Conservation (phyloP, 1,284 basidiomycete species). For the Austropuccinia psidii region DNA sequence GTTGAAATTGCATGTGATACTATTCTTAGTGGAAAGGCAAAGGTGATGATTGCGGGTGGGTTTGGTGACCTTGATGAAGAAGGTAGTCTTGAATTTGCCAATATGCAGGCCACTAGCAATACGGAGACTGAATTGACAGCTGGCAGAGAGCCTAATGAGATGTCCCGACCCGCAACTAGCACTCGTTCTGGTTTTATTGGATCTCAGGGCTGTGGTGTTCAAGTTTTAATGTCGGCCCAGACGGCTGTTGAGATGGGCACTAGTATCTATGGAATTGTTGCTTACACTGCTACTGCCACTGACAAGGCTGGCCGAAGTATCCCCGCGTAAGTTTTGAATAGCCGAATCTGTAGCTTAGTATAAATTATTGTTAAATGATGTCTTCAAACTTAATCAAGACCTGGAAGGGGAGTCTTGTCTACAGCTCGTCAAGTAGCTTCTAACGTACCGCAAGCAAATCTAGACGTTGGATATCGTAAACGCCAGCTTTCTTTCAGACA, state of each 20-base stretch:
- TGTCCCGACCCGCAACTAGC: constrained; percentile 93
- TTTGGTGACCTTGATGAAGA: constrained; percentile 97
- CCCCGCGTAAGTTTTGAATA: constrained; percentile 39
- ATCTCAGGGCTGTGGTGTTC: constrained; percentile 90
- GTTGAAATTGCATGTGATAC: constrained; percentile 96
- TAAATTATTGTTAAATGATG: not conserved
- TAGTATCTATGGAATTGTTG: constrained; percentile 84
- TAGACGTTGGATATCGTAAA: constrained; percentile 74
- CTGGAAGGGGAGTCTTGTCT: constrained; percentile 77
- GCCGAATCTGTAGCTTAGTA: constrained; percentile 5
- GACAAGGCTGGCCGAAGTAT: constrained; percentile 61
- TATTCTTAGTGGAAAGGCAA: constrained; percentile 87
- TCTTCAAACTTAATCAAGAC: constrained; percentile 52
- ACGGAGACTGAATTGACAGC: constrained; percentile 93
- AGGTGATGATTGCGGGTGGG: constrained; percentile 97
- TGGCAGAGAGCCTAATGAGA: constrained; percentile 95
- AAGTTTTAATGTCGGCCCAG: constrained; percentile 91
- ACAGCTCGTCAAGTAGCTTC: constrained; percentile 70
- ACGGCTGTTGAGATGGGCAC: constrained; percentile 89
- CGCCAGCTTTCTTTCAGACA: constrained; percentile 89
- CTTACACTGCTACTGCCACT: constrained; percentile 96
- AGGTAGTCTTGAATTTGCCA: constrained; percentile 56
- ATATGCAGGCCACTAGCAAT: constrained; percentile 99
- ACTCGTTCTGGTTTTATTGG: constrained; percentile 87
- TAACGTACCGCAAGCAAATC: constrained; percentile 60